These are phyloP conservation scores for Casuarina equisetifolia DNA, from an alignment of 306 rosid species.

Conservation along the genomic window DNA sequence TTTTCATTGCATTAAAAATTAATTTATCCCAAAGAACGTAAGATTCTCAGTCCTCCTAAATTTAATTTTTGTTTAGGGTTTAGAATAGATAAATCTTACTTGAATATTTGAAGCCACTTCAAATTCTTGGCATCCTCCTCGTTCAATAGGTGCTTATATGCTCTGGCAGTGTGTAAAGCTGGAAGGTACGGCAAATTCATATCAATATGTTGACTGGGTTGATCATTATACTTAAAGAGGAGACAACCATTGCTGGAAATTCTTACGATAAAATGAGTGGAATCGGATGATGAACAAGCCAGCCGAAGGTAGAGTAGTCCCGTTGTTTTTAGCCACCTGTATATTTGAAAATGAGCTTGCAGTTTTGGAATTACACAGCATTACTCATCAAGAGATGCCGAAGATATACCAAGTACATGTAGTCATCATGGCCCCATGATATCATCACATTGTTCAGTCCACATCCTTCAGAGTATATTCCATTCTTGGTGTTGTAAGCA, in stretches of 20 bases:
- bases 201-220: neutral
- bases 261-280: slow-evolving; percentile 64
- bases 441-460: slow-evolving; percentile 51
- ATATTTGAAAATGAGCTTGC: slow-evolving; percentile 6
- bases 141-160: slow-evolving; percentile 56
- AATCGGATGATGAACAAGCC: slow-evolving; percentile 64
- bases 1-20: too few species aligned
- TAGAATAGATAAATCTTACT: slow-evolving; percentile 24
- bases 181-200: slow-evolving; percentile 1
- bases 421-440: slow-evolving; percentile 76
- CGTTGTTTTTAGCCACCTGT: slow-evolving; percentile 64
- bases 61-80: neutral
- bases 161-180: slow-evolving; percentile 58
- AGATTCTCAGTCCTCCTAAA: neutral
- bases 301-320: slow-evolving; percentile 49
- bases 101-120: slow-evolving; percentile 61
- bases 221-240: neutral
- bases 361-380: neutral
- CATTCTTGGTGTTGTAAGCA: slow-evolving; percentile 37
- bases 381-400: neutral
- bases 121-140: slow-evolving; percentile 50
- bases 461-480: slow-evolving; percentile 51
- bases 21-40: too few species aligned
- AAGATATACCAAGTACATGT: slow-evolving; percentile 57
- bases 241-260: neutral